A percentile compares a stretch with the other conserved stretches of the same genome.
These are phyloP conservation scores for Penicillium desertorum DNA, from an alignment of 495 filamentous ascomycete species.

Conservation along the genomic window DNA sequence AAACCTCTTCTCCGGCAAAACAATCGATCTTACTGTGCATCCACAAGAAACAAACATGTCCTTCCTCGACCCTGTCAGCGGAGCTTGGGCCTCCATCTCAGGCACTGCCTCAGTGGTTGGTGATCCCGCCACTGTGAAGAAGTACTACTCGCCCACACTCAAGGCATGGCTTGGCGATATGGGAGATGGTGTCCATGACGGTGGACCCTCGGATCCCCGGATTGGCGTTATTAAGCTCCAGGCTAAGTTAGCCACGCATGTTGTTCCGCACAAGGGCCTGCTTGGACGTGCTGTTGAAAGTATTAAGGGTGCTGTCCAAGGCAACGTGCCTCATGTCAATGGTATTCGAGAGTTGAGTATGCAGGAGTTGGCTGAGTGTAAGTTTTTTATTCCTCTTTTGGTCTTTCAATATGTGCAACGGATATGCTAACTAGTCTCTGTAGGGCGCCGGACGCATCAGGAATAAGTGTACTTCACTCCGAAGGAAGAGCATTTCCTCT, in stretches of 20 bases:
- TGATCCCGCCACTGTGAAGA: slow-evolving; percentile 64
- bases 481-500: no score
- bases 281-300: slow-evolving; percentile 66
- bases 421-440: not conserved
- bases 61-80: slow-evolving; percentile 70
- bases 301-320: slow-evolving; percentile 71
- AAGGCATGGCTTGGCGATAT: slow-evolving; percentile 92
- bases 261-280: slow-evolving; percentile 40
- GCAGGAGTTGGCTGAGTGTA: slow-evolving; percentile 58
- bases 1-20: slow-evolving; percentile 91
- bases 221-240: slow-evolving; percentile 58
- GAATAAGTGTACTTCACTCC: slow-evolving; percentile 1
- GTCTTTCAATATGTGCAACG: not conserved
- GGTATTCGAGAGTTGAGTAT: slow-evolving; percentile 74
- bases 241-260: slow-evolving; percentile 48
- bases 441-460: slow-evolving; percentile 36
- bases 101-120: slow-evolving; percentile 67
- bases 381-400: slow-evolving; percentile 20
- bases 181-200: slow-evolving; percentile 84
- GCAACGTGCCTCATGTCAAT: slow-evolving; percentile 71
- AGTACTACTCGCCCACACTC: slow-evolving; percentile 73
- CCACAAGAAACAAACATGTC: slow-evolving; percentile 74
- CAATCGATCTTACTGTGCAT: slow-evolving; percentile 74
- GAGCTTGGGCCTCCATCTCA: slow-evolving; percentile 79
- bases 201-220: slow-evolving; percentile 75